Base-by-base conservation (phyloP, 2,329 filamentous ascomycete species). In the Pezicula neosporulosa region DNA sequence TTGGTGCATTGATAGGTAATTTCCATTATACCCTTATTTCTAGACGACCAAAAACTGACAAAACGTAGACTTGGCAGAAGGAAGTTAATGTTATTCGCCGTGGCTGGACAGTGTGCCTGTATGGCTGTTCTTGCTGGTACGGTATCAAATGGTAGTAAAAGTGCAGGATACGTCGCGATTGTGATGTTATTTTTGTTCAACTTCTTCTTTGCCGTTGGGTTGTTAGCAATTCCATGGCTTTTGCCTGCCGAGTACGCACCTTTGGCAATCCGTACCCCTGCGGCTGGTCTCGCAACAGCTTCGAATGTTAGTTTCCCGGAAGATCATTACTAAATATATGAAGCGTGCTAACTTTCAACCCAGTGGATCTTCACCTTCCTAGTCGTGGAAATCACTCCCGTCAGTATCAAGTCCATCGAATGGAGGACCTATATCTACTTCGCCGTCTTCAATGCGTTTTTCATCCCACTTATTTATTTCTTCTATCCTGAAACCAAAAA, bases 41-140 rank as follows among this genome's bases (percentile, higher is more conserved):
- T n/a, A 12, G 15, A 16, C 19, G 19, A 15, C n/a, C 6, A 42
- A n/a, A 24, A 42, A 8, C 19, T 49, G 18, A 49, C 24, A 35
- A 18, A 16, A 28, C 19, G n/a, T 27, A 61, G 55, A 33, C 75
- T 76, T 56, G 81, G 81, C 16, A 74, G 81, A 5, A 70, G 81
- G 8, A 82, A 81, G 60, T 70, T 84, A 64, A 80, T 85, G 74
- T 74, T 84, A 62, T 82, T 71, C 19, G 66, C 68, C 1, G 66
- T 62, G 12, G 60, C 54, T 2, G 69, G 68, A 1, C 68, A 71
- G 39, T 62, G 65, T 50, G 59, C 53, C 2, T 77, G 74, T 52
- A 77, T 78, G 74, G 77, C 81, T 1, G 75, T 88, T 27, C 72
- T 82, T n/a, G 74, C 76, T 0, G 78, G 77, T 18, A 49, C 74